Percentiles rank a stretch among this genome's conserved stretches.
These are phyloP conservation scores for Tympanopsis confertula DNA, from an alignment of 2,329 filamentous ascomycete genomes.

Conservation along the genomic window DNA sequence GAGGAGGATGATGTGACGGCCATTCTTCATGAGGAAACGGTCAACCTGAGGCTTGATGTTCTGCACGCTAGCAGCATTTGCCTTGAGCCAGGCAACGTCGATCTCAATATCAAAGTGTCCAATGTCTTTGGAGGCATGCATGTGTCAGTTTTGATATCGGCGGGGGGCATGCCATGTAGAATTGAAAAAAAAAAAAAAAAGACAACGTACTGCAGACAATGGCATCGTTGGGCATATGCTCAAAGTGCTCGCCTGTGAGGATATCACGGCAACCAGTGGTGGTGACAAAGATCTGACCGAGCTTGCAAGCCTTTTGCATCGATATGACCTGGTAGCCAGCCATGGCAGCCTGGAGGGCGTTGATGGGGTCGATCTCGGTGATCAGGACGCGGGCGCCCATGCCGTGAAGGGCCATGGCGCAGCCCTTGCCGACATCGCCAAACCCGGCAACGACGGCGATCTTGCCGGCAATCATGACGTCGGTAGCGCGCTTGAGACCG, in stretches of 20 bases:
- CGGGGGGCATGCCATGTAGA: no score
- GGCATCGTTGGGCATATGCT: conserved; percentile 91
- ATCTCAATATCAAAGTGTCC: conserved; percentile 99
- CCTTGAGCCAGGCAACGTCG: conserved; percentile 98
- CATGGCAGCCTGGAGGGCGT: conserved; percentile 96
- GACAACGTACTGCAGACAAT: conserved; percentile 80
- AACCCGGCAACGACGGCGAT: conserved; percentile 93
- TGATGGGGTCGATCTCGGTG: conserved; percentile 98
- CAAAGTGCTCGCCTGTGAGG: conserved; percentile 81
- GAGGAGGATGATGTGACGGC: conserved; percentile 94
- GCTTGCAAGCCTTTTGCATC: conserved; percentile 86
- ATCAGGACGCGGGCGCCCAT: conserved; percentile 96
- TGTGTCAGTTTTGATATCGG: conserved; percentile 6
- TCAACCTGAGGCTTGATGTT: conserved; percentile 99
- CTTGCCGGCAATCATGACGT: conserved; percentile 99
- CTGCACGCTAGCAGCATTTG: conserved; percentile 81
- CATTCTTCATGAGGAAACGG: conserved; percentile 90
- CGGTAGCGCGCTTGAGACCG: conserved; percentile 99
- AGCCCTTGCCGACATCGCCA: conserved; percentile 98
- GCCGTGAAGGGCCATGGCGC: conserved; percentile 85
- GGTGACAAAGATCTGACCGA: conserved; percentile 97
- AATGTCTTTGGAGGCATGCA: conserved; percentile 52
- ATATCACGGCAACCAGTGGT: conserved; percentile 99
- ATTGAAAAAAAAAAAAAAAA: conserved; percentile 1
- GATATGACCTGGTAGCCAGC: conserved; percentile 93